phyloP scores from a whole-genome alignment of 169 alveolate species.

The Plasmodium sp. region DNA sequence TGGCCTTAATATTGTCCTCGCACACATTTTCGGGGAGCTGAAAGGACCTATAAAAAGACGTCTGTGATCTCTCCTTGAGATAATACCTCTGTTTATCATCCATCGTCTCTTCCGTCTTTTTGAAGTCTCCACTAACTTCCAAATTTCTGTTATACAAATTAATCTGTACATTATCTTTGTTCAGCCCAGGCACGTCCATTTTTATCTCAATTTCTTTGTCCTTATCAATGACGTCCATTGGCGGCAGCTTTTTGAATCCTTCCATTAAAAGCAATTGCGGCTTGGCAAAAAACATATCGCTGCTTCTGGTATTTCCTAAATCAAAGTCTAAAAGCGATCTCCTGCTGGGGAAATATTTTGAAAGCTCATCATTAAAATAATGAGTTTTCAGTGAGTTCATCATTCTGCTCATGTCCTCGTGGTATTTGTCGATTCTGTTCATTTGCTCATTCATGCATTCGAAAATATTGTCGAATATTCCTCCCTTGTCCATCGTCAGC shows the following conservation, averaged over 20 bases:
- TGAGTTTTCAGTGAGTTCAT: constrained; percentile 32
- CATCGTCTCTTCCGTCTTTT: constrained; percentile 22
- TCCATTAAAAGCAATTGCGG: constrained; percentile 5
- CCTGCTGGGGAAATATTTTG: constrained; percentile 26
- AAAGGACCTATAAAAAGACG: constrained; percentile 21
- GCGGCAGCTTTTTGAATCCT: constrained; percentile 7
- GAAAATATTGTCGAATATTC: constrained; percentile 8
- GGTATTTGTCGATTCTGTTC: constrained; percentile 13
- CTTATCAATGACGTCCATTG: constrained; percentile 44
- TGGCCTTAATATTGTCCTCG: constrained; percentile 43
- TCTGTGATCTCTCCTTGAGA: constrained; percentile 12
- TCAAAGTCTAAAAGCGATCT: constrained; percentile 36
- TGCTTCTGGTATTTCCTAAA: constrained; percentile 1
- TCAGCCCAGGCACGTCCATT: constrained; percentile 59
- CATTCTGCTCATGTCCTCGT: constrained; percentile 47
- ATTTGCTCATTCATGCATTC: constrained; percentile 37
- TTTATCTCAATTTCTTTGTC: constrained; percentile 43
- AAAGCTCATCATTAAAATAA: constrained; percentile 22
- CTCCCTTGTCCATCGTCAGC: background rate
- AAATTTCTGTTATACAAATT: constrained; percentile 2
- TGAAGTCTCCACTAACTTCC: constrained; percentile 25
- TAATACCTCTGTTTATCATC: constrained; percentile 45
- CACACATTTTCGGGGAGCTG: constrained; percentile 44
- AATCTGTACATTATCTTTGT: constrained; percentile 42
- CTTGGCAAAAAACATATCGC: constrained; percentile 5